A percentile compares a stretch with the other conserved stretches of the same genome.
Conservation (phyloP, 495 filamentous ascomycete species). For the Aspergillus incahuasiensis region DNA sequence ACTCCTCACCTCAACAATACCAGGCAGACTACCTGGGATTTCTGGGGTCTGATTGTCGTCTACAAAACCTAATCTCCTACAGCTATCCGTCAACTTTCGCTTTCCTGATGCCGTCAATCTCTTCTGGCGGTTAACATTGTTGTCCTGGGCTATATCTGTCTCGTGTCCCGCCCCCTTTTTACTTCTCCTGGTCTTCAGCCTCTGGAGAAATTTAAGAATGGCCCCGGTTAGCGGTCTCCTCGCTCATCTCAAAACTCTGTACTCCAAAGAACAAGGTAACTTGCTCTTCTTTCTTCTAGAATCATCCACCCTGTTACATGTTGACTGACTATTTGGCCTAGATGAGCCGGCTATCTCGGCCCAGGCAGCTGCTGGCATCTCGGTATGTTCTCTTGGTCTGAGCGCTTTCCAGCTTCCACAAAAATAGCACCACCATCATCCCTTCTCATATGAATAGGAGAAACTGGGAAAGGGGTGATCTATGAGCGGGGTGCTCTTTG, state of each 20-base stretch:
- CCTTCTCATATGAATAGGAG: background rate
- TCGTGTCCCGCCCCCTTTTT: background rate
- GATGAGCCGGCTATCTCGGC: slow-evolving; percentile 48
- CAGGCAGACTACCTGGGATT: background rate
- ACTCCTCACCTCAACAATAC: slow-evolving; percentile 4
- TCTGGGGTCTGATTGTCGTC: background rate
- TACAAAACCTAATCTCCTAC: background rate
- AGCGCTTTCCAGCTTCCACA: slow-evolving; percentile 10
- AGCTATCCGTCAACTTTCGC: background rate
- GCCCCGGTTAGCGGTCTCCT: slow-evolving; percentile 32
- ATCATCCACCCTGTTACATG: background rate
- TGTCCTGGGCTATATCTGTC: background rate
- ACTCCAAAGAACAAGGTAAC: slow-evolving; percentile 35
- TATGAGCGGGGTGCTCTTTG: background rate
- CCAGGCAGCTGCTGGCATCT: slow-evolving; percentile 44
- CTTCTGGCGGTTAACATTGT: background rate
- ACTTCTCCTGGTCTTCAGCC: background rate
- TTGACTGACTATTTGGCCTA: slow-evolving; percentile 17
- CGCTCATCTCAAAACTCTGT: slow-evolving; percentile 34
- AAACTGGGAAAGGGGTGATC: slow-evolving; percentile 3
- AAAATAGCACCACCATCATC: slow-evolving; percentile 12
- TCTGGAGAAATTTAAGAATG: slow-evolving; percentile 13
- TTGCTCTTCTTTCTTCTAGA: slow-evolving; percentile 1
- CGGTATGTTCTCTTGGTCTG: slow-evolving; percentile 37
- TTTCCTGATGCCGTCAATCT: background rate